phyloP scores from a whole-genome alignment of 1,284 basidiomycete genomes.

The Moesziomyces sp. region DNA sequence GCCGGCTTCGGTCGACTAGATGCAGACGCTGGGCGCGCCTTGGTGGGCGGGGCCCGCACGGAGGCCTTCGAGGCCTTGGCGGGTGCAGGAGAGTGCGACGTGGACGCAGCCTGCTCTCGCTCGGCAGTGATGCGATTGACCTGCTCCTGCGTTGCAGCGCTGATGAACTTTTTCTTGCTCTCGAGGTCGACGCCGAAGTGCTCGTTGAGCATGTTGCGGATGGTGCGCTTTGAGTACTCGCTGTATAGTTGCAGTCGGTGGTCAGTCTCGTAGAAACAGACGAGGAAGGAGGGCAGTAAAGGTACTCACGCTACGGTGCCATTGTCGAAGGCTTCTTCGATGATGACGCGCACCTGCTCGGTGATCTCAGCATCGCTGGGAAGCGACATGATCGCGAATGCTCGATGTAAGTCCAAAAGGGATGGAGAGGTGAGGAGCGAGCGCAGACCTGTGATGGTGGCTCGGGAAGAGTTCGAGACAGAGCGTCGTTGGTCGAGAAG shows the following conservation, averaged over 20 bases:
- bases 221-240: constrained; percentile 18
- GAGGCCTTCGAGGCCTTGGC: constrained; percentile 2
- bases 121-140: constrained; percentile 6
- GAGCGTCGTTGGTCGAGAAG: neutral
- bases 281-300: neutral
- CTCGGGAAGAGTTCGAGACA: neutral
- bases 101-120: constrained; percentile 1
- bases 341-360: constrained; percentile 20
- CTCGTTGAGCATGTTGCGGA: constrained; percentile 22
- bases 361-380: constrained; percentile 23
- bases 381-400: constrained; percentile 7
- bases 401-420: too few relatives aligned
- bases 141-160: constrained; percentile 8
- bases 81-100: constrained; percentile 7
- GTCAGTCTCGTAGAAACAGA: neutral
- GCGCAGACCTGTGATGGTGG: too few relatives aligned
- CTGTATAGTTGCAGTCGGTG: constrained; percentile 3
- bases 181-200: constrained; percentile 36
- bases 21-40: neutral
- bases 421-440: too few relatives aligned
- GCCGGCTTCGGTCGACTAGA: neutral
- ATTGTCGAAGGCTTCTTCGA: constrained; percentile 15
- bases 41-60: neutral
- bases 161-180: constrained; percentile 26
- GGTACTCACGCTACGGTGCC: constrained; percentile 18